Evolutionary conservation across 192 early-diverging fungal genomes (phyloP), one percentile per base, ranked within the genome.

Genomic region (Linnemannia zychae): DNA sequence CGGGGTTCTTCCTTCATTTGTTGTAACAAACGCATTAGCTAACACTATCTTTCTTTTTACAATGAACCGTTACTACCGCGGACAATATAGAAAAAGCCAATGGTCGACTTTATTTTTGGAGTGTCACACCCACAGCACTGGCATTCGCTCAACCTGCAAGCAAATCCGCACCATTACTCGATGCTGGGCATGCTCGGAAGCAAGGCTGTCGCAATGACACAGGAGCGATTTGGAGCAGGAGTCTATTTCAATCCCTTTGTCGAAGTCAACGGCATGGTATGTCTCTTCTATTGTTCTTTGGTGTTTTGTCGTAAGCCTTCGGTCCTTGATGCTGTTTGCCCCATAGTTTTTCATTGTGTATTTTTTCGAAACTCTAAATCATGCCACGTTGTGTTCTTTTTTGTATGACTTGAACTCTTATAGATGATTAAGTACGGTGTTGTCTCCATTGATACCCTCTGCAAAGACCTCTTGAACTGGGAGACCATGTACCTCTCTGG

Each of bases 221-320:
- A 99, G 84, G 95, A 99, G 6, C 89, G 91, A 37, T 79, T 96
- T 70, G 98, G 97, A 36, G 98, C 97, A 9, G 95, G 97, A 34
- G 91, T 99, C 46, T 99, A 99, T 88, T 99, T 95, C 88, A 99
- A 99, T 84, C 94, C 99, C 31, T 96, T 96, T 88, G 93, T 98
- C 33, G 87, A 95, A 72, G 88, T 99, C 9, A 92, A 97, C 80
- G 97, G 96, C 37, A 89, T 95, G 93, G 94, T 97, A 90, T 81
- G 72, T 38, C 1, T 22, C 7, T 6, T 72, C 33, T 36, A 67
- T 28, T 69, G 80, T 49, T 48, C 44, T 28, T 50, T 31, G 67
- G 78, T 12, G 16, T 31, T 37, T 33, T 53, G 52, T 53, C 24
- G 9, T 11, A 24, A 11, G 52, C 0, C 2, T 16, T 57, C 22